Percentiles rank a stretch among this genome's conserved stretches.
phyloP scores from a whole-genome alignment of 2,329 filamentous ascomycete genomes.

The Xylaria sp. region DNA sequence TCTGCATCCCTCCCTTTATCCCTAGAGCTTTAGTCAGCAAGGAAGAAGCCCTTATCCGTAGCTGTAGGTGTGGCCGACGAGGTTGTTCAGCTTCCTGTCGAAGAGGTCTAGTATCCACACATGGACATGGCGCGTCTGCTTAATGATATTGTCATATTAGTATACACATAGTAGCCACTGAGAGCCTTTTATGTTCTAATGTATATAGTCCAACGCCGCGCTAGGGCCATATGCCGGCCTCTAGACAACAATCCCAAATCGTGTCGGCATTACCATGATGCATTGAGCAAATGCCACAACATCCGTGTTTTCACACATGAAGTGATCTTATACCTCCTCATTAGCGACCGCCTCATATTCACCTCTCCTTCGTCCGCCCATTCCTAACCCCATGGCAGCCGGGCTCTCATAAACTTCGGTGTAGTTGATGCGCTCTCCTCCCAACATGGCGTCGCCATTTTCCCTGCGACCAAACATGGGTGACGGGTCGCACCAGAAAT shows the following conservation, averaged over 20 bases:
- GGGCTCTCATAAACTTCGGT: conserved; percentile 90
- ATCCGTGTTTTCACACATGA: conserved; percentile 2
- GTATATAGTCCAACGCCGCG: conserved; percentile 21
- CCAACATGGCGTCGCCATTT: conserved; percentile 79
- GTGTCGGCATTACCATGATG: conserved; percentile 31
- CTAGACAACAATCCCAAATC: conserved; percentile 17
- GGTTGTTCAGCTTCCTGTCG: no score
- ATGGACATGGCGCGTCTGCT: background rate
- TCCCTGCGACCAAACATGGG: conserved; percentile 81
- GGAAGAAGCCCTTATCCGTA: background rate
- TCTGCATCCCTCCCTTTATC: no score
- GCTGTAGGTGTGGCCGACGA: background rate
- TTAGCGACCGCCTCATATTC: conserved; percentile 72
- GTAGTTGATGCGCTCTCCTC: conserved; percentile 85
- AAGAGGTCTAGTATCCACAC: no score
- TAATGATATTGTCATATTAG: conserved; percentile 18
- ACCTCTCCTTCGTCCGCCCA: conserved; percentile 59
- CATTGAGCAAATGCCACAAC: conserved; percentile 13
- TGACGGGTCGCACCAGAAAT: conserved; percentile 95
- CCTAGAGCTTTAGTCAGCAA: no score
- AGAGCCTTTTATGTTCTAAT: conserved; percentile 24
- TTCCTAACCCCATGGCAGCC: conserved; percentile 67
- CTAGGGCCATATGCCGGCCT: conserved; percentile 21
- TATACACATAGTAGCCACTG: conserved; percentile 19
- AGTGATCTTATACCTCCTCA: conserved; percentile 61